Conservation (phyloP, 495 filamentous ascomycete species). For the Aspergillus leporis region DNA sequence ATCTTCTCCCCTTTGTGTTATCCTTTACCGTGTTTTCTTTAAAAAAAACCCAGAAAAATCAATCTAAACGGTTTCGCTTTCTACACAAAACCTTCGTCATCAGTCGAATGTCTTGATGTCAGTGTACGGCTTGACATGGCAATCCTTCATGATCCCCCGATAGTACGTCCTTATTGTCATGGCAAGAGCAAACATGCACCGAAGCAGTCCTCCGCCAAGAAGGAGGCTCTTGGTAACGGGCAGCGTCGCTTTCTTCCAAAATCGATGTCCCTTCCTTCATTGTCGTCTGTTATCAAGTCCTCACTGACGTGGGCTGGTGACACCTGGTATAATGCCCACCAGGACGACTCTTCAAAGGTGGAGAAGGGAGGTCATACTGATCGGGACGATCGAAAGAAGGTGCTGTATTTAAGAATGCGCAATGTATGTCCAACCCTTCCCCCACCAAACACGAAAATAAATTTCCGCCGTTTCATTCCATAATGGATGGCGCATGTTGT, state of each 20-base stretch:
- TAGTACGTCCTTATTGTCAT: slow-evolving; percentile 34
- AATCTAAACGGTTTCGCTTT: no score
- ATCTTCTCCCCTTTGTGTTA: background rate
- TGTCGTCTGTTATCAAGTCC: slow-evolving; percentile 38
- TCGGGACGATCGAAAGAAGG: slow-evolving; percentile 60
- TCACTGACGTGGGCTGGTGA: slow-evolving; percentile 49
- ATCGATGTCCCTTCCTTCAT: slow-evolving; percentile 34
- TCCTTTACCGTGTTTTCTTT: background rate
- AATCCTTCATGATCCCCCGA: slow-evolving; percentile 36
- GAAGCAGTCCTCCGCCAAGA: slow-evolving; percentile 9
- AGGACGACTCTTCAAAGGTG: slow-evolving; percentile 57
- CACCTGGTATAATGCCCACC: slow-evolving; percentile 43
- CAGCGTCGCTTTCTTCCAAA: slow-evolving; percentile 26
- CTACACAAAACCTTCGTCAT: no score
- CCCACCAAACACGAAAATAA: background rate
- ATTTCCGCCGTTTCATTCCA: background rate
- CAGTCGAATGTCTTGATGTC: background rate
- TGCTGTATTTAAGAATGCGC: slow-evolving; percentile 62
- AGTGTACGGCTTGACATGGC: slow-evolving; percentile 30
- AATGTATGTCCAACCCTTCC: slow-evolving; percentile 45
- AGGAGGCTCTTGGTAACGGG: slow-evolving; percentile 1
- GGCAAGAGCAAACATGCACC: slow-evolving; percentile 18
- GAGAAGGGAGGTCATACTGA: slow-evolving; percentile 51
- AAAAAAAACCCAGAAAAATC: no score
- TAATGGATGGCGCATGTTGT: background rate